Percentiles rank a stretch among this genome's conserved stretches.
Evolutionary conservation across 768 basidiomycete genomes (phyloP).

Genomic region (Piloderma croceum): DNA sequence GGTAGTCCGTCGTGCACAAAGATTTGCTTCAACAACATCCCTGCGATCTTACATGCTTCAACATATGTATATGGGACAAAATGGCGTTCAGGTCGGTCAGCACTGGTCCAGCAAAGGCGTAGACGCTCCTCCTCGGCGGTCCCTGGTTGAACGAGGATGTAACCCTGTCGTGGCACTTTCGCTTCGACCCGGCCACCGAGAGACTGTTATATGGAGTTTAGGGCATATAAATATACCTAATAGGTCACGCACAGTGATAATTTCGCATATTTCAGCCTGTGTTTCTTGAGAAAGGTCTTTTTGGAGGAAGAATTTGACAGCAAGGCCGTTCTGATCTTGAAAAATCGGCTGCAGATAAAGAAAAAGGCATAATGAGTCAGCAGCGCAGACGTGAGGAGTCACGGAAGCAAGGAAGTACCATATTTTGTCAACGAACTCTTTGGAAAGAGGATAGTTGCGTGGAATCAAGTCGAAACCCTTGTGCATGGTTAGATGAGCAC

Average conservation of each 20-base stretch:
- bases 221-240: conserved; percentile 1
- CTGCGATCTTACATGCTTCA: conserved; percentile 78
- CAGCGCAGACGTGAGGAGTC: too few relatives aligned
- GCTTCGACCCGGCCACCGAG: conserved; percentile 72
- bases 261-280: conserved; percentile 69
- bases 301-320: conserved; percentile 81
- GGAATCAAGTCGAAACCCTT: too few relatives aligned
- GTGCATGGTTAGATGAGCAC: too few relatives aligned
- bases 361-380: too few relatives aligned
- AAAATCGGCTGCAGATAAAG: conserved; percentile 56
- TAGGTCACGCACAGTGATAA: conserved; percentile 50
- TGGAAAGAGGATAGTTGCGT: too few relatives aligned
- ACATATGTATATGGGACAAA: conserved; percentile 81
- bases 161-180: conserved; percentile 75
- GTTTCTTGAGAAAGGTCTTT: conserved; percentile 66
- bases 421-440: too few relatives aligned
- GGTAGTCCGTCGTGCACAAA: conserved; percentile 61
- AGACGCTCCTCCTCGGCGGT: conserved; percentile 72
- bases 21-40: conserved; percentile 69
- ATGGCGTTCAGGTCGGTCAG: conserved; percentile 66
- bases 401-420: too few relatives aligned
- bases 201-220: conserved; percentile 34
- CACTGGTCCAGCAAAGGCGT: conserved; percentile 62
- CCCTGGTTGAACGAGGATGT: conserved; percentile 62
- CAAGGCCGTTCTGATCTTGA: conserved; percentile 58